Conservation (phyloP, 345 rosid species). For the Euphorbia pulcherrima region DNA sequence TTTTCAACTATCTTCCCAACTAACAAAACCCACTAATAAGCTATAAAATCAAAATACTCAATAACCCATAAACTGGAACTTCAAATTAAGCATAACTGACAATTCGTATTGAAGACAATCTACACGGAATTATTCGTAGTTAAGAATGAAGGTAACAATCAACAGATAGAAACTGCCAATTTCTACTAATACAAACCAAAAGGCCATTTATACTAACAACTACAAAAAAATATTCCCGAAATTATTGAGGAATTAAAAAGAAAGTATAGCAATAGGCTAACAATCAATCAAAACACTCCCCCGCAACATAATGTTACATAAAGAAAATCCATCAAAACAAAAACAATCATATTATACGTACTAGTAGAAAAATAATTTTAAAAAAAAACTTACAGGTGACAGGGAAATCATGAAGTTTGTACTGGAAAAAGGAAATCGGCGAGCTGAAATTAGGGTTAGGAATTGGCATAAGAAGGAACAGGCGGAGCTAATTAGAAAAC, state of each 20-base stretch:
- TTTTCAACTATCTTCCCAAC: slow-evolving; percentile 24
- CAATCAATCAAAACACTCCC: not conserved
- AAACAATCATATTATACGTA: not conserved
- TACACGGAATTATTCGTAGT: slow-evolving; percentile 1
- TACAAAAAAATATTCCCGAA: too few relatives aligned
- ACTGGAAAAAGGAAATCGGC: too few relatives aligned
- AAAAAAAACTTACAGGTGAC: not conserved
- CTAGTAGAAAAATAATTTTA: not conserved
- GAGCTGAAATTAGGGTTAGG: slow-evolving; percentile 39
- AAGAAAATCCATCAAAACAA: too few relatives aligned
- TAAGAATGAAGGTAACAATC: not conserved
- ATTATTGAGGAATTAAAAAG: too few relatives aligned
- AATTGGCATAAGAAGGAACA: too few relatives aligned
- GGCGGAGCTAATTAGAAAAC: slow-evolving; percentile 22
- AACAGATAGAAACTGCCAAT: not conserved
- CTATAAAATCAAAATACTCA: slow-evolving; percentile 12
- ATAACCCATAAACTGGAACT: slow-evolving; percentile 14
- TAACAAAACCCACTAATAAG: slow-evolving; percentile 14
- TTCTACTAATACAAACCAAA: too few relatives aligned
- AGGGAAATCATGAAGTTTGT: too few relatives aligned
- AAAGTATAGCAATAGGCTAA: too few relatives aligned
- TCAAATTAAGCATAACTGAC: slow-evolving; percentile 9
- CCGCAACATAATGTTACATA: slow-evolving; percentile 3
- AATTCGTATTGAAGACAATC: slow-evolving; percentile 20
- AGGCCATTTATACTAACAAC: too few relatives aligned